These are phyloP conservation scores for Selaginella moellendorffii DNA, from an alignment of 75 land plant genomes.

Conservation along the genomic window DNA sequence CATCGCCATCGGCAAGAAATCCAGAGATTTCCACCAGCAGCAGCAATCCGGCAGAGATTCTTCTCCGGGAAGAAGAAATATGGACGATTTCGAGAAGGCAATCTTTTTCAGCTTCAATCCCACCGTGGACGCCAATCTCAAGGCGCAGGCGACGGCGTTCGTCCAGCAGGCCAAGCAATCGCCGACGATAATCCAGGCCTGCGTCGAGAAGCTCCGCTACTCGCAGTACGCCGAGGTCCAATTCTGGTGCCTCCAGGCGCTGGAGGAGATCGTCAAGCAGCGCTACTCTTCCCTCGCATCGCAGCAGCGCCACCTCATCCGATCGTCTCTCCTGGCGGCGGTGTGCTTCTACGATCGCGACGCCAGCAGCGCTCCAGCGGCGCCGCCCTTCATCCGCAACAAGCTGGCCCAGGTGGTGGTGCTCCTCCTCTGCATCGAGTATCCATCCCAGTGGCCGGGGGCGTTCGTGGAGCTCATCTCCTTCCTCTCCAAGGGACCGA, in stretches of 20 bases:
- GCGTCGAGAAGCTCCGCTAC: constrained; percentile 43
- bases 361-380: constrained; percentile 16
- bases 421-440: constrained; percentile 58
- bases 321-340: constrained; percentile 44
- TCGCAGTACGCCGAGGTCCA: constrained; percentile 57
- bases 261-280: constrained; percentile 47
- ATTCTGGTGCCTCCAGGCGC: constrained; percentile 83
- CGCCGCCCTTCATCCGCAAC: constrained; percentile 68
- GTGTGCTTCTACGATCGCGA: constrained; percentile 27
- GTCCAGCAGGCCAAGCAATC: constrained; percentile 44
- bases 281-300: constrained; percentile 36
- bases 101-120: constrained; percentile 73
- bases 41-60: no score
- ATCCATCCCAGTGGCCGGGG: constrained; percentile 67
- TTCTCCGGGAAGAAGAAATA: constrained; percentile 6
- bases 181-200: constrained; percentile 35
- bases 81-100: constrained; percentile 89
- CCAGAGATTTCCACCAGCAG: no score
- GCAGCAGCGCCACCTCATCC: constrained; percentile 41
- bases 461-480: constrained; percentile 57
- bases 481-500: constrained; percentile 36
- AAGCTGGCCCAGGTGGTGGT: constrained; percentile 87
- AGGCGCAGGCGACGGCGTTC: constrained; percentile 45
- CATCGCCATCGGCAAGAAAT: no score
- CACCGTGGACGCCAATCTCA: constrained; percentile 41